Evolutionary conservation across 2,329 filamentous ascomycete species (phyloP).

Genomic region (Mollisiaceae sp.): DNA sequence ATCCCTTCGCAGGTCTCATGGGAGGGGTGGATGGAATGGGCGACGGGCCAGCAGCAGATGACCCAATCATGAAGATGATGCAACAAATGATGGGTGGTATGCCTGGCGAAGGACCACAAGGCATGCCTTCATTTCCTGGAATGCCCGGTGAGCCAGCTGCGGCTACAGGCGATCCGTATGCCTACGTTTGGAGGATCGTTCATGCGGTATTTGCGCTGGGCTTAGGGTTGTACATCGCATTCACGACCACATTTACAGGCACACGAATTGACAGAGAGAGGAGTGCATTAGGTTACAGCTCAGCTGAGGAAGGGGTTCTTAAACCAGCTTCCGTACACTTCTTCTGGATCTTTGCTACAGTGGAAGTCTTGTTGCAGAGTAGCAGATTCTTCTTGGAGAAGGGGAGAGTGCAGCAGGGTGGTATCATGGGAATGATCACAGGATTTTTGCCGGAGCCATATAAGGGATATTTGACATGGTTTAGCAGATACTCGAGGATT

Average conservation of each 20-base stretch:
- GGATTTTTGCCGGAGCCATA: slow-evolving; percentile 70
- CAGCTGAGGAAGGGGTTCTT: slow-evolving; percentile 42
- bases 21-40: slow-evolving; percentile 36
- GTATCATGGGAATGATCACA: slow-evolving; percentile 66
- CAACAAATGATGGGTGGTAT: slow-evolving; percentile 69
- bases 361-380: slow-evolving; percentile 74
- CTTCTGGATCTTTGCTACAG: slow-evolving; percentile 82
- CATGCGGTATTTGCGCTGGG: slow-evolving; percentile 74
- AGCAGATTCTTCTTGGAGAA: slow-evolving; percentile 74
- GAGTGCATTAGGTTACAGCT: slow-evolving; percentile 34
- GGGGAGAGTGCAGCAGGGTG: slow-evolving; percentile 57
- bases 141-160: slow-evolving; percentile 47
- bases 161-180: slow-evolving; percentile 47
- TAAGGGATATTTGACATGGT: slow-evolving; percentile 64
- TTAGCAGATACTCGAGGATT: slow-evolving; percentile 71
- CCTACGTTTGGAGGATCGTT: slow-evolving; percentile 71
- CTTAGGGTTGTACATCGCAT: slow-evolving; percentile 72
- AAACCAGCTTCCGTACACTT: slow-evolving; percentile 56
- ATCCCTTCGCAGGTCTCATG: slow-evolving; percentile 44
- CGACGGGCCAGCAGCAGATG: slow-evolving; percentile 47
- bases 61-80: slow-evolving; percentile 77
- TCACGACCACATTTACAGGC: slow-evolving; percentile 72
- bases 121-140: slow-evolving; percentile 44
- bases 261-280: slow-evolving; percentile 63
- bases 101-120: slow-evolving; percentile 40